Percentiles rank a stretch among this genome's conserved stretches.
phyloP scores from a whole-genome alignment of 1,284 basidiomycete species.

The Irpex sp. region DNA sequence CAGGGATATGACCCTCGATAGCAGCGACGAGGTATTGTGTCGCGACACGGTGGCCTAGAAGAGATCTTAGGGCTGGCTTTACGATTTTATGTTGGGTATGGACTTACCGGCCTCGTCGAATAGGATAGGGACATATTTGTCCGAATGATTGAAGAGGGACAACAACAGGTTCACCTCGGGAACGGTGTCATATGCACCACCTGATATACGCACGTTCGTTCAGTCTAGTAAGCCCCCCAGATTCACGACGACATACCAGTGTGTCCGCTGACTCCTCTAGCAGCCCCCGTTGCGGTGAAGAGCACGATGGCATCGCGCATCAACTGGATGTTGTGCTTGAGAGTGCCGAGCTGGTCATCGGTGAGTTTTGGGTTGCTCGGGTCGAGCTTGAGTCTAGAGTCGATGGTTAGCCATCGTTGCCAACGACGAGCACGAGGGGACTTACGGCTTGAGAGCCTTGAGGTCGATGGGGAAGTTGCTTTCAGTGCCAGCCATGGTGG shows the following conservation, averaged over 20 bases:
- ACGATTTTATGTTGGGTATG: conserved; percentile 6
- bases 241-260: conserved; percentile 44
- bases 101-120: conserved; percentile 75
- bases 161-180: conserved; percentile 78
- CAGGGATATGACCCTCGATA: conserved; percentile 66
- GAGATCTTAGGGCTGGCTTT: background rate
- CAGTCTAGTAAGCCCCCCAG: background rate
- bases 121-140: conserved; percentile 61
- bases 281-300: conserved; percentile 79
- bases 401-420: conserved; percentile 8
- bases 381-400: conserved; percentile 62
- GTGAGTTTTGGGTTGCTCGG: conserved; percentile 60
- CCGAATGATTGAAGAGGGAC: conserved; percentile 61
- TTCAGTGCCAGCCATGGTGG: conserved; percentile 36
- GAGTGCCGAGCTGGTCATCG: conserved; percentile 50
- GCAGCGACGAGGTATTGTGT: conserved; percentile 82
- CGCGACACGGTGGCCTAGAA: conserved; percentile 79
- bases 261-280: conserved; percentile 80
- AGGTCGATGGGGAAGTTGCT: conserved; percentile 73
- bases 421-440: background rate
- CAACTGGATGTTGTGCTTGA: conserved; percentile 70
- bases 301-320: conserved; percentile 80
- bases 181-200: conserved; percentile 83
- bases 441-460: conserved; percentile 66
- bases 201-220: conserved; percentile 28